Evolutionary conservation across 2,329 filamentous ascomycete genomes (phyloP), one percentile per base, ranked within the genome.

Genomic region (Monilinia polystroma): DNA sequence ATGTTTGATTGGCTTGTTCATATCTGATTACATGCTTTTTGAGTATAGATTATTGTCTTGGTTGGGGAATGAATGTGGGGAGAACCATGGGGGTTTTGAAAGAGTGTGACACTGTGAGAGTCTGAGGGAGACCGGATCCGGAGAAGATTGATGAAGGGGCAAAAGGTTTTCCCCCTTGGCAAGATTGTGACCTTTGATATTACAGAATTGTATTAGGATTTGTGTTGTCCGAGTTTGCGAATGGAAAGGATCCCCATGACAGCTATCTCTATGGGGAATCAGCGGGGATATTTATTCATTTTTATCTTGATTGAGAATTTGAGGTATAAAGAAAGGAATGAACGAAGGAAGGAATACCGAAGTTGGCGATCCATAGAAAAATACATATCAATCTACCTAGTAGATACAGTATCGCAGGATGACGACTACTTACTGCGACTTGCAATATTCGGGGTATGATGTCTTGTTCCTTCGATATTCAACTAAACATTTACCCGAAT

Each of bases 251-350:
- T 20, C 49, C 4, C 54, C 54, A 26, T 52, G 54, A 38, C 23
- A 29, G n/a, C n/a, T 60, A 54, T 59, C 54, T 55, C 20, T 20
- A 59, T 52, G 63, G 63, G 63, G 54, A 65, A 58, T 59, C 45
- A 20, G 32, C 29, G 54, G 63, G 54, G 23, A 32, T 47, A 53
- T 43, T n/a, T 23, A 12, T 4, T 12, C 41, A 8, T 14, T 45
- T 35, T 43, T 41, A 45, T 59, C 29, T 47, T n/a, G 18, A 23
- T 51, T 51, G 35, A 16, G 52, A 64, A 35, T 3, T 4, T 41
- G 38, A 41, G 8, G 14, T 41, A 12, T 14, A 11, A 11, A 41
- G 38, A 11, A 41, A 41, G 38, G 10, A 7, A 45, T 45, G 7
- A n/a, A 23, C 4, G 18, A 60, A 59, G 16, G 45, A 26, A 43